phyloP scores from a whole-genome alignment of 75 land plant species.

The Picea glauca region DNA sequence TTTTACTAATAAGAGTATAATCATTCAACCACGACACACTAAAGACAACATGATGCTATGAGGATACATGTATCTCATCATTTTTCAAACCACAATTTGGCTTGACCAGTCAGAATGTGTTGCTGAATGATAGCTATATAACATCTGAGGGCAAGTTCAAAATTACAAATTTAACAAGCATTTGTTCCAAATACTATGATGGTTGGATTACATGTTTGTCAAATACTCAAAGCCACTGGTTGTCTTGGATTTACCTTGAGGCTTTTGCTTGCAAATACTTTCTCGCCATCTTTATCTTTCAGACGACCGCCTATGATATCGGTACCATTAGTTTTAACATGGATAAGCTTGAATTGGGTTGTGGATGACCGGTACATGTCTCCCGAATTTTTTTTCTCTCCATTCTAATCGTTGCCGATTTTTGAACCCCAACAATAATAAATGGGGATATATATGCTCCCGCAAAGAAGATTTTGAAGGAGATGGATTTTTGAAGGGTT shows the following conservation, averaged over 20 bases:
- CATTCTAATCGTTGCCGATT: not conserved
- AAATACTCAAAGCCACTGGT: not conserved
- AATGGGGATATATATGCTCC: not conserved
- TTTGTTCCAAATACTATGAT: too few relatives aligned
- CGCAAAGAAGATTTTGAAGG: slow-evolving; percentile 2
- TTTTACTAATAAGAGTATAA: not conserved
- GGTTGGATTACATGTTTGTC: not conserved
- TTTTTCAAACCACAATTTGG: slow-evolving; percentile 29
- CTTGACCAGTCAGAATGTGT: slow-evolving; percentile 17
- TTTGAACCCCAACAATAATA: not conserved
- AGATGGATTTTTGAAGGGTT: slow-evolving; percentile 7
- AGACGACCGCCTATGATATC: slow-evolving; percentile 13
- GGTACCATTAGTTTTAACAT: slow-evolving; percentile 1
- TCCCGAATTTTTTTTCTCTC: not conserved
- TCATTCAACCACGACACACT: slow-evolving; percentile 21
- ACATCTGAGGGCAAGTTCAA: not conserved
- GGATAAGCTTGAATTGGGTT: not conserved
- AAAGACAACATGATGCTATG: slow-evolving; percentile 10
- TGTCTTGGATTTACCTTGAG: not conserved
- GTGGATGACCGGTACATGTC: slow-evolving; percentile 1
- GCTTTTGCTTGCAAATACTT: not conserved
- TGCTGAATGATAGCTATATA: slow-evolving; percentile 5
- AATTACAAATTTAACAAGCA: too few relatives aligned
- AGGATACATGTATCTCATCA: not conserved
- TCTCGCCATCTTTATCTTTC: not conserved